Percentiles rank a stretch among this genome's conserved stretches.
Conservation (phyloP, 495 filamentous ascomycete genomes). For the Staphylotrichum longicolle region DNA sequence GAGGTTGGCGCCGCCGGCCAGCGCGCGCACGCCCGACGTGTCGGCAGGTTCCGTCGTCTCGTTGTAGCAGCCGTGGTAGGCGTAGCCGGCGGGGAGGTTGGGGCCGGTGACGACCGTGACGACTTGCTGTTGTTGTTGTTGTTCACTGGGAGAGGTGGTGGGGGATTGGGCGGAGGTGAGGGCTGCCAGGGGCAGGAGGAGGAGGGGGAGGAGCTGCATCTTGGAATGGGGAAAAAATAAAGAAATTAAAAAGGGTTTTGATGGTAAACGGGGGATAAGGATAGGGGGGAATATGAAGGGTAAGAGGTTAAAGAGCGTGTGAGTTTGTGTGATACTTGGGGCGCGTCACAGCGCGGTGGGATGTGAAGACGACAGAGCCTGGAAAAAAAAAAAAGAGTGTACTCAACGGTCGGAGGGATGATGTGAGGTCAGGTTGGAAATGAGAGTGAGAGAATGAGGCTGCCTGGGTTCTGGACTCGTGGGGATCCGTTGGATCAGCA, state of each 20-base stretch:
- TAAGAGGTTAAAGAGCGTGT: background rate
- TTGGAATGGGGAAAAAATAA: too few species aligned
- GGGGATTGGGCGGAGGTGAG: background rate
- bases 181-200: background rate
- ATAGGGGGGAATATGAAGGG: background rate
- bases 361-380: too few species aligned
- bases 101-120: background rate
- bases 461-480: background rate
- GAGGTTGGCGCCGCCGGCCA: slow-evolving; percentile 37
- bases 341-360: background rate
- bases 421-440: background rate
- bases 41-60: slow-evolving; percentile 41
- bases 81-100: slow-evolving; percentile 25
- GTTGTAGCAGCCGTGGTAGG: slow-evolving; percentile 49
- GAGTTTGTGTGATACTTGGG: background rate
- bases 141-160: too few species aligned
- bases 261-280: background rate
- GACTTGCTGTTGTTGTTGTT: background rate
- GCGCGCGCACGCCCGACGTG: slow-evolving; percentile 31
- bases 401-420: background rate
- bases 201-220: slow-evolving; percentile 1
- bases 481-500: background rate
- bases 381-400: background rate
- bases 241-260: too few species aligned
- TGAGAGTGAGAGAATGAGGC: background rate